phyloP scores from a whole-genome alignment of 2,329 filamentous ascomycete genomes.

The Trichocomaceae sp. region DNA sequence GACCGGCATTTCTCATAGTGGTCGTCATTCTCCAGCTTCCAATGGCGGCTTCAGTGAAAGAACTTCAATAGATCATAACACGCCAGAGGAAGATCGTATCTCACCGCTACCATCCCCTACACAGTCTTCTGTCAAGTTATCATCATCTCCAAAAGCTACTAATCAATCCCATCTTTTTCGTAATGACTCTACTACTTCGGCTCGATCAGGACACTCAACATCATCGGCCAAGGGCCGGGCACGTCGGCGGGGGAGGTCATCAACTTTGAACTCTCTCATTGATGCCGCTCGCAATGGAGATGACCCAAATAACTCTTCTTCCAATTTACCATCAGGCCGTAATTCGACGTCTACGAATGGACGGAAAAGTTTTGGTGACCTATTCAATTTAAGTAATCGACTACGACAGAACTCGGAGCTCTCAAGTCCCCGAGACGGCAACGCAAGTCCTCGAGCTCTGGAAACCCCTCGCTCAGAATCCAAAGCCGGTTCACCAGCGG shows the following conservation, averaged over 20 bases:
- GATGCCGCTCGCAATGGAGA: constrained; percentile 62
- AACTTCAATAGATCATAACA: constrained; percentile 22
- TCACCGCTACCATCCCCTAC: constrained; percentile 45
- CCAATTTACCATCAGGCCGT: constrained; percentile 52
- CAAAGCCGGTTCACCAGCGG: constrained; percentile 75
- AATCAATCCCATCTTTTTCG: constrained; percentile 45
- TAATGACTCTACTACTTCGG: constrained; percentile 57
- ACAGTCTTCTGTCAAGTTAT: constrained; percentile 46
- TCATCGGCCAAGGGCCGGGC: constrained; percentile 48
- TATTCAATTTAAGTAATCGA: constrained; percentile 68
- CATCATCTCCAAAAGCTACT: constrained; percentile 36
- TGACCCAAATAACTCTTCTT: constrained; percentile 52
- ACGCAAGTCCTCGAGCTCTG: constrained; percentile 48
- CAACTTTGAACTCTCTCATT: constrained; percentile 78
- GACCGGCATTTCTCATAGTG: constrained; percentile 23
- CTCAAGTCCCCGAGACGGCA: constrained; percentile 58
- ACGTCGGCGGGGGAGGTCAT: constrained; percentile 66
- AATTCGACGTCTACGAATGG: constrained; percentile 80
- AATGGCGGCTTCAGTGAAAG: constrained; percentile 4
- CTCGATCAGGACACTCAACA: constrained; percentile 57
- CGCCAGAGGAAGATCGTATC: constrained; percentile 27
- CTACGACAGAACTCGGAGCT: constrained; percentile 77
- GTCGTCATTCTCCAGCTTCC: constrained; percentile 8
- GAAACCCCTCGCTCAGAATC: constrained; percentile 63
- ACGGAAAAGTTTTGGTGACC: constrained; percentile 84